Percentiles rank a stretch among this genome's conserved stretches.
phyloP scores from a whole-genome alignment of 1,284 basidiomycete species.

The Cystobasidiaceae sp. region DNA sequence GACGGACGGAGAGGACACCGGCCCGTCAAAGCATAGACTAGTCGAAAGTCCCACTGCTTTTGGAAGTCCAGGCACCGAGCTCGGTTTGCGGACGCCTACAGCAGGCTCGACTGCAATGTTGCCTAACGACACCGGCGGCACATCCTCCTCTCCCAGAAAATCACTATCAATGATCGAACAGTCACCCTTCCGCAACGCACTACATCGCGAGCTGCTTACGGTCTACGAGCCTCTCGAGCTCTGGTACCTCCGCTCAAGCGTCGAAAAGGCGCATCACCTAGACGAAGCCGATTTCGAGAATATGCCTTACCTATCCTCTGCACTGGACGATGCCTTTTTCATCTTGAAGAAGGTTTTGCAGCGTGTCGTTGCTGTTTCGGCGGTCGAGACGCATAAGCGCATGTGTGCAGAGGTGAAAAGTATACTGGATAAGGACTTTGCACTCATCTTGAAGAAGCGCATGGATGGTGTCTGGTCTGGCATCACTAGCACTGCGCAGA shows the following conservation, averaged over 20 bases:
- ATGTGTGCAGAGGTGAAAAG: slow-evolving; percentile 62
- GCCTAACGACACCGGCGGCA: neutral
- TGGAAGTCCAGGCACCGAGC: slow-evolving; percentile 28
- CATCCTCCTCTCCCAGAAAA: slow-evolving; percentile 36
- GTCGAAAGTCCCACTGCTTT: slow-evolving; percentile 34
- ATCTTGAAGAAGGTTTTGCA: slow-evolving; percentile 76
- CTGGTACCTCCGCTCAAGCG: slow-evolving; percentile 82
- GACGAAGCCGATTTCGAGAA: slow-evolving; percentile 59
- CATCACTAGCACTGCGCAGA: slow-evolving; percentile 51
- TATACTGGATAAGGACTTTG: slow-evolving; percentile 73
- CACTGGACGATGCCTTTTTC: slow-evolving; percentile 90
- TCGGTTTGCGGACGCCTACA: neutral
- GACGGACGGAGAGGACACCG: slow-evolving; percentile 34
- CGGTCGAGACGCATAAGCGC: slow-evolving; percentile 56
- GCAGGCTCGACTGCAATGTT: neutral
- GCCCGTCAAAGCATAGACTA: neutral
- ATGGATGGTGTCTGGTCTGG: slow-evolving; percentile 70
- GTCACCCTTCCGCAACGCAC: slow-evolving; percentile 55
- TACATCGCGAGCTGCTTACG: slow-evolving; percentile 63
- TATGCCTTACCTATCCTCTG: slow-evolving; percentile 58
- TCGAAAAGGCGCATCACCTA: slow-evolving; percentile 68
- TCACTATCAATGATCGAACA: slow-evolving; percentile 51
- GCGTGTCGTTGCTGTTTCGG: slow-evolving; percentile 63
- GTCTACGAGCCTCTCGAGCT: slow-evolving; percentile 85
- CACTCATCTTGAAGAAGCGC: slow-evolving; percentile 68